phyloP scores from a whole-genome alignment of 495 filamentous ascomycete genomes.

The Amphirosellinia nigrospora region DNA sequence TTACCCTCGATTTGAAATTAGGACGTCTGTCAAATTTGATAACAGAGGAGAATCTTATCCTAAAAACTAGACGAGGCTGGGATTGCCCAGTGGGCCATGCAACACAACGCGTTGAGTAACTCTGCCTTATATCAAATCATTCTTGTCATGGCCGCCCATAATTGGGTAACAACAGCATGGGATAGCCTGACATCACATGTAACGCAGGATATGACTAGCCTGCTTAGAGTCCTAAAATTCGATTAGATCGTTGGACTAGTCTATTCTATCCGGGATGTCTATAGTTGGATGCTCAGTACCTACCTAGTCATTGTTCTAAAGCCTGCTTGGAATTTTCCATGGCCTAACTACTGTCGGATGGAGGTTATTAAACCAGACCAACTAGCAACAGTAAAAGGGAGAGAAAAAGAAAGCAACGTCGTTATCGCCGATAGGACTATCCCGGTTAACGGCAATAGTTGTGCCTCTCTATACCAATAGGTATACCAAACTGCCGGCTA shows the following conservation, averaged over 20 bases:
- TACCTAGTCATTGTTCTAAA: background rate
- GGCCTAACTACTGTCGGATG: background rate
- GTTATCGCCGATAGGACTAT: background rate
- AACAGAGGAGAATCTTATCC: background rate
- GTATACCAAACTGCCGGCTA: background rate
- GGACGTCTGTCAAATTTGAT: background rate
- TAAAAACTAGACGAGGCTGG: background rate
- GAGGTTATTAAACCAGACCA: background rate
- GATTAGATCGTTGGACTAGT: background rate
- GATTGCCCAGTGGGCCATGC: background rate
- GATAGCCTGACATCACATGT: background rate
- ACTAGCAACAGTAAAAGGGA: background rate
- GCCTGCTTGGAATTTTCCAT: background rate
- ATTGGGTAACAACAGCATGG: background rate
- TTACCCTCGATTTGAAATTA: constrained; percentile 16
- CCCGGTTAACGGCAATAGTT: background rate
- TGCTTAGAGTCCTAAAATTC: background rate
- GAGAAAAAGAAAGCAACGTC: background rate
- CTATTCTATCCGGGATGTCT: background rate
- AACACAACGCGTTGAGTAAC: background rate
- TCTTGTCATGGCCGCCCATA: background rate
- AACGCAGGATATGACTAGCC: background rate
- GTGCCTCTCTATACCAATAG: background rate
- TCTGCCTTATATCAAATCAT: constrained; percentile 5
- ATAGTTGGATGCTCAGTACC: background rate